Evolutionary conservation across 164 flowering plant genomes (phyloP).

Genomic region (Sextonia rubra): DNA sequence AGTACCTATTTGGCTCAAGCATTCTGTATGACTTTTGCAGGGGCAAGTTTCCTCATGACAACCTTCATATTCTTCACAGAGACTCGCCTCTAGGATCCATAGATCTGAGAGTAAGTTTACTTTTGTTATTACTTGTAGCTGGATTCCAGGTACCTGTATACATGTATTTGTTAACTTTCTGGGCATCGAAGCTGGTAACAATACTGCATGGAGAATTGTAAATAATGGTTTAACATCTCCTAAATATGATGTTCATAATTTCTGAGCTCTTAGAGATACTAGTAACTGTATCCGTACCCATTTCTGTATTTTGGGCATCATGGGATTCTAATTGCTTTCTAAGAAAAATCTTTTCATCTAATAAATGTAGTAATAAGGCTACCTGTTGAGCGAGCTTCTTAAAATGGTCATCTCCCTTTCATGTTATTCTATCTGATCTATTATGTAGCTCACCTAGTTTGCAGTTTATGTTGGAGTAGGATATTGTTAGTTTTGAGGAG

Average conservation of each 20-base stretch:
- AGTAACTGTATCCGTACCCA: background rate
- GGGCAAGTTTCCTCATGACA: constrained; percentile 50
- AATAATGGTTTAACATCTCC: background rate
- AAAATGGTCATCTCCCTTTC: background rate
- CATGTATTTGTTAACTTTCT: background rate
- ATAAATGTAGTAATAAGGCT: background rate
- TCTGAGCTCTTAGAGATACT: background rate
- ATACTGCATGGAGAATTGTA: background rate
- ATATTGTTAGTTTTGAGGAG: constrained; percentile 61
- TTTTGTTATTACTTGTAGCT: background rate
- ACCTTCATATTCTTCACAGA: constrained; percentile 39
- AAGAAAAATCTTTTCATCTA: too few relatives aligned
- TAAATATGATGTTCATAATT: too few relatives aligned
- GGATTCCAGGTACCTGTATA: background rate
- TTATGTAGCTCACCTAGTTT: constrained; percentile 17
- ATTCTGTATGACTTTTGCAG: constrained; percentile 33
- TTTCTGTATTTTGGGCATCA: background rate
- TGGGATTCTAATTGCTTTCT: too few relatives aligned
- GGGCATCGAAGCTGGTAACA: background rate
- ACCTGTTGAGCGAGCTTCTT: background rate
- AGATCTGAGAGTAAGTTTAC: constrained; percentile 63
- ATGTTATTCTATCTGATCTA: background rate
- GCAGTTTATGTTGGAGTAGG: constrained; percentile 44
- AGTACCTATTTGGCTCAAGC: constrained; percentile 1
- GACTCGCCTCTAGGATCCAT: constrained; percentile 53